Evolutionary conservation across 257 asterid genomes (phyloP), one percentile per base, ranked within the genome.

Genomic region (Primulina tabacum): DNA sequence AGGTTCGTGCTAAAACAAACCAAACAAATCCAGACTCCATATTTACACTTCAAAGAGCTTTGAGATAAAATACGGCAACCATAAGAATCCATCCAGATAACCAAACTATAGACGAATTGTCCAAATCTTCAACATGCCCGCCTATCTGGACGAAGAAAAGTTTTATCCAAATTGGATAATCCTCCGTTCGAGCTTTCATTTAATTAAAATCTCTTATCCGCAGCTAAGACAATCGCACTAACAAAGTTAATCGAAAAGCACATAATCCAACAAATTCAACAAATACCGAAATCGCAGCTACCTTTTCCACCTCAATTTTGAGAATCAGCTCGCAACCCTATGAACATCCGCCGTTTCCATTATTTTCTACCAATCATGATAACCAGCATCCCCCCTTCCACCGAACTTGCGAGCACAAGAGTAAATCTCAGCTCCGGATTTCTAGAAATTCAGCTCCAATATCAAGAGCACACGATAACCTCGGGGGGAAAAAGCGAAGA

Each of bases 321-420:
- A 72, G 63, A 58, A 67, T n/a, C 60, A 60, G 64, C 60, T 21
- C 76, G 34, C 80, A 85, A 76, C 86, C 90, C 87, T 80, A 84
- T 69, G 71, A 79, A 73, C 76, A 67, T 71, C 76, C 60, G 73
- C 68, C 68, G 79, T 80, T 83, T 28, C 82, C 84, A 71, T 32
- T 62, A 18, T 60, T 29, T 74, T 26, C 73, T 67, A 38, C 69
- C 60, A 67, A 37, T 65, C 75, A 60, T 35, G 11, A 64, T 72
- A 74, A 56, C 71, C 40, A 58, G 73, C 81, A 38, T 38, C 17
- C n/a, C 10, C 62, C 32, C 64, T 67, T 57, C 70, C 70, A 68
- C 77, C 37, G 35, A 67, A 32, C 38, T 29, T 20, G 62, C 53
- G 26, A 71, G 76, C 81, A 71, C 68, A 47, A 68, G 70, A 26